Conservation (phyloP, 257 asterid species). For the Orobanche coerulescens region DNA sequence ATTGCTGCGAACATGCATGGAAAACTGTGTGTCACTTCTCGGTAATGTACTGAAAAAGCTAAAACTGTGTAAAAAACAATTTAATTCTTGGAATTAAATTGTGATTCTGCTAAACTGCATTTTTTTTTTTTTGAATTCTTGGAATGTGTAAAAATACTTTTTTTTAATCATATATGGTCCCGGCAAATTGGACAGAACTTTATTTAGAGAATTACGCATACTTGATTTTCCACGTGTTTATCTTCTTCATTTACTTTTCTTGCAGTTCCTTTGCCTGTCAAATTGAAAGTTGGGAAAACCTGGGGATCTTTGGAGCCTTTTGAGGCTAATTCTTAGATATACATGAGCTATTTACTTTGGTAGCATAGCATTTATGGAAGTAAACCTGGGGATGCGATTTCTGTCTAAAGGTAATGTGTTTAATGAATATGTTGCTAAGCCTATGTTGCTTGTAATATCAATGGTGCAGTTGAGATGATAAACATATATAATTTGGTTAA, state of each 20-base stretch:
- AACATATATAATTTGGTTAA: not conserved
- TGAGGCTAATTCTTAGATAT: slow-evolving; percentile 34
- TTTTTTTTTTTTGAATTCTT: not conserved
- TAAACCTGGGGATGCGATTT: slow-evolving; percentile 7
- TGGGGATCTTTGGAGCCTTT: slow-evolving; percentile 93
- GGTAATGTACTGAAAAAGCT: slow-evolving; percentile 42
- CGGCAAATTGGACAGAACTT: not conserved
- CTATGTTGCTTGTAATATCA: not conserved
- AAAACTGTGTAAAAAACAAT: not conserved
- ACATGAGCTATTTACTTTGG: slow-evolving; percentile 5
- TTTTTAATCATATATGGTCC: not conserved
- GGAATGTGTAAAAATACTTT: not conserved
- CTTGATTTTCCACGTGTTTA: slow-evolving; percentile 8
- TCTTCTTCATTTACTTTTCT: slow-evolving; percentile 13
- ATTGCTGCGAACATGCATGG: slow-evolving; percentile 76
- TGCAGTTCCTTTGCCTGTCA: slow-evolving; percentile 89
- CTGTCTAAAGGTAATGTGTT: slow-evolving; percentile 22
- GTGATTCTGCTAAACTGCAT: slow-evolving; percentile 3
- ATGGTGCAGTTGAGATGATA: slow-evolving; percentile 14
- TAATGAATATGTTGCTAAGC: not conserved
- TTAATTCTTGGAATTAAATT: slow-evolving; percentile 3
- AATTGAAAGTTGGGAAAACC: slow-evolving; percentile 78
- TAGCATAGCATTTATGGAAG: not conserved
- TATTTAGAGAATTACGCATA: not conserved
- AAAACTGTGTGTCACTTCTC: slow-evolving; percentile 68